Percentiles rank a stretch among this genome's conserved stretches.
Conservation (phyloP, 2,329 filamentous ascomycete genomes). For the Trichoderma atrobrunneum region DNA sequence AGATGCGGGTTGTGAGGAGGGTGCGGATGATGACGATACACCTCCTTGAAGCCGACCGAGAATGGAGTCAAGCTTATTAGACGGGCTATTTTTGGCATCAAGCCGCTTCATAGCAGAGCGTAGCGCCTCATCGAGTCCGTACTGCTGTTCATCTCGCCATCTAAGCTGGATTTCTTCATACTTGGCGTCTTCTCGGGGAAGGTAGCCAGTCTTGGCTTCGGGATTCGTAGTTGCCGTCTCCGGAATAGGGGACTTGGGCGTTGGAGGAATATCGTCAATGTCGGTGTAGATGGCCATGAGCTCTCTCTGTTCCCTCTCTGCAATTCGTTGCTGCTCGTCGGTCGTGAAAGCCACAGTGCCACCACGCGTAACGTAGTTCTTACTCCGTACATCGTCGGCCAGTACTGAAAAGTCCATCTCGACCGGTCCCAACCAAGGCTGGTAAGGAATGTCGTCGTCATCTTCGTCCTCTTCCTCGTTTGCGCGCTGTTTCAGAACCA, state of each 20-base stretch:
- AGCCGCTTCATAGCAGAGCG: constrained; percentile 45
- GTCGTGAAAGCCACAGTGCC: constrained; percentile 52
- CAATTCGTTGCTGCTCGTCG: constrained; percentile 54
- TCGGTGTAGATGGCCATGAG: constrained; percentile 61
- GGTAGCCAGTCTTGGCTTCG: constrained; percentile 32
- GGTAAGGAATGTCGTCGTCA: constrained; percentile 54
- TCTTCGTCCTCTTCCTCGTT: constrained; percentile 53
- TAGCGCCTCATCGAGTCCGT: constrained; percentile 43
- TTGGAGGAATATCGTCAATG: constrained; percentile 52
- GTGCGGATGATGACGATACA: constrained; percentile 11
- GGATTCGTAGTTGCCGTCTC: constrained; percentile 30
- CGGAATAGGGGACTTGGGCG: constrained; percentile 52
- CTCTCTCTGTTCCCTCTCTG: constrained; percentile 56
- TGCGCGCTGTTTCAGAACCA: constrained; percentile 59
- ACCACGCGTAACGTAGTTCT: constrained; percentile 54
- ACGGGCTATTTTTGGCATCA: constrained; percentile 36
- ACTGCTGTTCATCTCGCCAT: constrained; percentile 46
- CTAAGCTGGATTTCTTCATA: constrained; percentile 50
- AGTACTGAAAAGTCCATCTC: constrained; percentile 48
- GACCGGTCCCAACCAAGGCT: constrained; percentile 51
- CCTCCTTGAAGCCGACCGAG: constrained; percentile 35
- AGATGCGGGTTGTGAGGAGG: constrained; percentile 21
- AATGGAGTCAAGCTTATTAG: constrained; percentile 41
- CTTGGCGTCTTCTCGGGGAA: constrained; percentile 41
- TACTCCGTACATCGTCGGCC: constrained; percentile 43